Evolutionary conservation across 352 stramenopile genomes (phyloP), one percentile per base, ranked within the genome.

Genomic region (Phytophthora syringae): DNA sequence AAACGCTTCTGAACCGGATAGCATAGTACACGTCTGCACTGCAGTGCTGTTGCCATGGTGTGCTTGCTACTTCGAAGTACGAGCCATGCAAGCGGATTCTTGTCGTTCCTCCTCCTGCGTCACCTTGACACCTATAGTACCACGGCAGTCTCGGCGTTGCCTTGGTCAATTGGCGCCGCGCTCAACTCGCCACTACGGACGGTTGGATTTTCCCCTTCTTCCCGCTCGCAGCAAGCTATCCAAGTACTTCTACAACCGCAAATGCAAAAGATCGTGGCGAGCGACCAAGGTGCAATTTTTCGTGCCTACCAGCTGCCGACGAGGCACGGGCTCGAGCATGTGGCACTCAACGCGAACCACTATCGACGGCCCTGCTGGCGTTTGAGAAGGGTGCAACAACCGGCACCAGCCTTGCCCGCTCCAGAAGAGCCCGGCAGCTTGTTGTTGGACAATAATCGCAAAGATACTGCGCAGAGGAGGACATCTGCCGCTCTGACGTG

Each of bases 401-500:
- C 32, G 22, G 59, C 22, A 55, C 49, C 52, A 63, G 21, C 32
- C n/a, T n/a, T n/a, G n/a, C n/a, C n/a, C n/a, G n/a, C n/a, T n/a
- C n/a, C n/a, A n/a, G n/a, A n/a, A 59, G 36, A 64, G 45, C 44
- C 37, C n/a, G 32, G 36, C 3, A 45, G 27, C 2, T 20, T 37
- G 37, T 32, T 49, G 64, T 58, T 63, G 51, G 51, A 72, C 64
- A 64, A 63, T 72, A 49, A 37, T 50, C 39, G 42, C n/a, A 52
- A 60, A 60, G 52, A 60, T 70, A 70, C 47, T 54, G 52, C 45
- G 39, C 43, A 6, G 32, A 42, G 49, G 55, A 71, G 49, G 55
- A 71, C 63, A 71, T 71, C 65, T 73, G 59, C 32, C 48, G 18
- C 10, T 24, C 53, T 60, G 50, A 36, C 37, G 52, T 69, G 53